These are phyloP conservation scores for Echites panduratus DNA, from an alignment of 257 asterid species.

Conservation along the genomic window DNA sequence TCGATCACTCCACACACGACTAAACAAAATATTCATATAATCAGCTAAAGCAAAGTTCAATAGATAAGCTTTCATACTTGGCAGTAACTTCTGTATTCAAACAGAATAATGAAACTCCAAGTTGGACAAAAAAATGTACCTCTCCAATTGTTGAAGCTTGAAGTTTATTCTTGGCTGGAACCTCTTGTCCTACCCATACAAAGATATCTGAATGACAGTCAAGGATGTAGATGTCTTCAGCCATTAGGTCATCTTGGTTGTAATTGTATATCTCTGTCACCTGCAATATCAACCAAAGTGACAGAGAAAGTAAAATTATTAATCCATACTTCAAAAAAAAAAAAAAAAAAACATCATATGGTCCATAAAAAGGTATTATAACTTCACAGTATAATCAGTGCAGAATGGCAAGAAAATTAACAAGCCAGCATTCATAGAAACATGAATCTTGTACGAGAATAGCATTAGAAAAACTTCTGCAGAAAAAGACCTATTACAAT, in stretches of 20 bases:
- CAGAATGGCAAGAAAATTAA: neutral
- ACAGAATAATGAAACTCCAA: neutral
- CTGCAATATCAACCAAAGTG: constrained; percentile 39
- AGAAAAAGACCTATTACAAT: neutral
- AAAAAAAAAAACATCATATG: neutral
- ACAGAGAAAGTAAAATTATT: neutral
- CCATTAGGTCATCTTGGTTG: constrained; percentile 91
- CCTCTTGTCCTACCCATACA: constrained; percentile 92
- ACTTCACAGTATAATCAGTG: neutral
- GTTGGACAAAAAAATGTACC: constrained; percentile 36
- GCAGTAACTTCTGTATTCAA: neutral
- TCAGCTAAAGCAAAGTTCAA: neutral
- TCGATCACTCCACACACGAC: no score
- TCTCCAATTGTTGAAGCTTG: constrained; percentile 73
- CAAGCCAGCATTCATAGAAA: no score
- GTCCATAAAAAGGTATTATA: neutral
- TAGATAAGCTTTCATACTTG: neutral
- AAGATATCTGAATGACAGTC: constrained; percentile 84
- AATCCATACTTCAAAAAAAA: neutral
- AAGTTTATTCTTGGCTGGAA: constrained; percentile 58
- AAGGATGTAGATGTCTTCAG: constrained; percentile 86
- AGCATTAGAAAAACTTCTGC: neutral
- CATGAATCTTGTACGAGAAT: neutral
- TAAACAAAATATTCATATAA: neutral
- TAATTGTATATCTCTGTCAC: constrained; percentile 87